Base-by-base conservation (phyloP, 192 early-diverging fungal species). In the Coemansia biformis region DNA sequence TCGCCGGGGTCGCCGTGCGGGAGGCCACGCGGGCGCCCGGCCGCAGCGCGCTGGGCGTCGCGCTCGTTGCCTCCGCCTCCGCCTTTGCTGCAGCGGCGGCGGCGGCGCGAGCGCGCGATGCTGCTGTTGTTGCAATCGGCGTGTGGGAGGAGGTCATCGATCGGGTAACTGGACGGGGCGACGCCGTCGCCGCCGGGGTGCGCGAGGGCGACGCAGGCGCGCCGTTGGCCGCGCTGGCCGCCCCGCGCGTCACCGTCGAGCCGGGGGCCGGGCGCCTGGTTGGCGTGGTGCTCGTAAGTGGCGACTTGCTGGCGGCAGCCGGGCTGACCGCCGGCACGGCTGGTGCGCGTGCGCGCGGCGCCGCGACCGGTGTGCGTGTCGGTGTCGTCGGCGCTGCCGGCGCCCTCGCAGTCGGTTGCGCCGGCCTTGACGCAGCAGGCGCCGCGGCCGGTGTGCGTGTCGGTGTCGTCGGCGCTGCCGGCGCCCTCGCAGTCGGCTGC, bases 91-190 rank as follows among this genome's bases (percentile, higher is more conserved):
- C 60, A 10, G 53, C 60, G 1, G 53, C 61, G 11, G 40, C 47
- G 3, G 61, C 53, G 2, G 61, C 61, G 2, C 61, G 54, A 5
- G 61, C 61, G 10, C 61, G 53, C 43, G 61, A 63, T 17, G 58
- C 37, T 18, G 58, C 58, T 19, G 58, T 61, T 2, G 58, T 39
- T 29, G 50, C 31, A 7, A 51, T 44, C 15, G 19, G 45, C 31
- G 30, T 31, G 12, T 18, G 19, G 45, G 29, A 17, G 26, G 31
- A 3, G n/a, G 45, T 13, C 32, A 9, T 17, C 13, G 26, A 28
- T 11, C 14, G 39, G 23, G 19, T 23, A 6, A 22, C 21, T 38
- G 19, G 39, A 1, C 29, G 38, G 22, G 12, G 35, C 13, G 57
- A 38, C 10, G 49, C 30, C n/a, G 57, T 38, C 5, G 54, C 32